Evolutionary conservation across 2,329 filamentous ascomycete genomes (phyloP).

Genomic region (Capronia coronata): DNA sequence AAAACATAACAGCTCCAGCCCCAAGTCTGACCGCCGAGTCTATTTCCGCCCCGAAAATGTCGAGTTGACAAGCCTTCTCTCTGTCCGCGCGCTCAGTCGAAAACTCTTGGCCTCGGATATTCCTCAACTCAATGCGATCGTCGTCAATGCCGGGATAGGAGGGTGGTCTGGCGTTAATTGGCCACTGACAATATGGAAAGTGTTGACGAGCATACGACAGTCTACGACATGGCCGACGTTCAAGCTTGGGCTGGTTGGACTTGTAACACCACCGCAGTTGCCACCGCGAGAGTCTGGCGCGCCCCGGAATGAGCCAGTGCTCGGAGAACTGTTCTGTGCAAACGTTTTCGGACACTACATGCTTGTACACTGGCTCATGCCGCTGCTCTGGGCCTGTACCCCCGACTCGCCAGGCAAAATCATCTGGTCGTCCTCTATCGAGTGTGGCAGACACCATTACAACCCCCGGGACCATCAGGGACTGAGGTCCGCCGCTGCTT

Average conservation of each 20-base stretch:
- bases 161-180: conserved; percentile 78
- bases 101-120: conserved; percentile 45
- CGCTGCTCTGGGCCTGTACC: conserved; percentile 56
- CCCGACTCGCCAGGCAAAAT: conserved; percentile 55
- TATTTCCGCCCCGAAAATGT: conserved; percentile 51
- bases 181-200: conserved; percentile 49
- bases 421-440: conserved; percentile 81
- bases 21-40: conserved; percentile 41
- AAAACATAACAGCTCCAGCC: conserved; percentile 35
- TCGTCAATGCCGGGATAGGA: conserved; percentile 84
- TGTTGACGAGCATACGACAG: conserved; percentile 59
- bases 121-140: conserved; percentile 67
- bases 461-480: conserved; percentile 69
- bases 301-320: conserved; percentile 46
- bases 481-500: conserved; percentile 56
- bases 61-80: conserved; percentile 52
- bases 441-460: conserved; percentile 56
- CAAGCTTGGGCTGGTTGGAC: conserved; percentile 59
- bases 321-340: conserved; percentile 80
- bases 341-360: conserved; percentile 96
- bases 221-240: conserved; percentile 70
- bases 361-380: conserved; percentile 71
- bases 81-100: conserved; percentile 49
- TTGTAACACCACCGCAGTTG: conserved; percentile 50
- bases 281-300: conserved; percentile 8